Evolutionary conservation across 2,329 filamentous ascomycete genomes (phyloP).

Genomic region (Thielaviopsis populi): DNA sequence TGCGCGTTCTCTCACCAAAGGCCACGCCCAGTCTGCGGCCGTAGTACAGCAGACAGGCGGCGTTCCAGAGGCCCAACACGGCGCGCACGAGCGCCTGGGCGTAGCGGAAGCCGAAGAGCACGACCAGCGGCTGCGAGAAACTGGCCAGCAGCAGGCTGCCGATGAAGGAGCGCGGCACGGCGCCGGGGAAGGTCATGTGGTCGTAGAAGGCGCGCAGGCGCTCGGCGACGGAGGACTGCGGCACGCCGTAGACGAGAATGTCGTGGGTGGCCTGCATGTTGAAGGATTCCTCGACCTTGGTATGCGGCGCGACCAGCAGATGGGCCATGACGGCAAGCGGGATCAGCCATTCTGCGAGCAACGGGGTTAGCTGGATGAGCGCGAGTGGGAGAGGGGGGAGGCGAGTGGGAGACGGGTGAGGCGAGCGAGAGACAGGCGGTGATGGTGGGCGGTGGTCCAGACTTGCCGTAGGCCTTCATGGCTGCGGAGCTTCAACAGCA

Average conservation of each 20-base stretch:
- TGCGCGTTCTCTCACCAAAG: constrained; percentile 52
- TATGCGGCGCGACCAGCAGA: constrained; percentile 65
- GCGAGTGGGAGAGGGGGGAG: constrained; percentile 17
- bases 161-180: constrained; percentile 80
- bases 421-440: not conserved
- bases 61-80: constrained; percentile 66
- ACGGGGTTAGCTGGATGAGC: constrained; percentile 14
- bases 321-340: constrained; percentile 52
- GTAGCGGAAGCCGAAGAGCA: constrained; percentile 41
- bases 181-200: constrained; percentile 78
- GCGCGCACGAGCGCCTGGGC: constrained; percentile 53
- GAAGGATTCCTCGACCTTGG: constrained; percentile 97
- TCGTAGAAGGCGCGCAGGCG: constrained; percentile 55
- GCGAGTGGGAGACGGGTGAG: constrained; percentile 18
- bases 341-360: constrained; percentile 32
- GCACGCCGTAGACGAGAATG: constrained; percentile 66
- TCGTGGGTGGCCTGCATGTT: constrained; percentile 92
- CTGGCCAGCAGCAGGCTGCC: constrained; percentile 65
- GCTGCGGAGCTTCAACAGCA: not conserved
- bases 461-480: constrained; percentile 15
- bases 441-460: not conserved
- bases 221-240: constrained; percentile 35
- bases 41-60: constrained; percentile 51
- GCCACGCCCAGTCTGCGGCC: constrained; percentile 45
- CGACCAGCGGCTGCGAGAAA: constrained; percentile 50